A percentile compares a stretch with the other conserved stretches of the same genome.
Conservation (phyloP, 2,329 filamentous ascomycete species). For the Blastomyces parvus region DNA sequence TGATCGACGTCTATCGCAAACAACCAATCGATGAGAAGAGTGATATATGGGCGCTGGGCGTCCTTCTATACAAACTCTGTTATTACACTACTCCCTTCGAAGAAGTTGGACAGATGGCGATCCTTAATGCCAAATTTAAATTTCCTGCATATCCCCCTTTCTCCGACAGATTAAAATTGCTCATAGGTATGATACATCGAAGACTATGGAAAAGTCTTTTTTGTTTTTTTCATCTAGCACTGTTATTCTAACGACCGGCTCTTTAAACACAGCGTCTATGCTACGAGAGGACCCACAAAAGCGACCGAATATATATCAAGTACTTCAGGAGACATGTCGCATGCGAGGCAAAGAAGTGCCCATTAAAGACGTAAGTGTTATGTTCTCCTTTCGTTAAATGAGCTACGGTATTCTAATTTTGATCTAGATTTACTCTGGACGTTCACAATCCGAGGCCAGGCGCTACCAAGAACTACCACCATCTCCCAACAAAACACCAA, state of each 20-base stretch:
- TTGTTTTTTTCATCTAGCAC: slow-evolving; percentile 5
- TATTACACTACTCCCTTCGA: slow-evolving; percentile 99
- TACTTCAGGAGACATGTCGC: slow-evolving; percentile 71
- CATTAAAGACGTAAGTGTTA: slow-evolving; percentile 69
- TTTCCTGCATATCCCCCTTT: slow-evolving; percentile 83
- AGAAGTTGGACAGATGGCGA: slow-evolving; percentile 93
- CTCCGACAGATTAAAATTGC: slow-evolving; percentile 75
- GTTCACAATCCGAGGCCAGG: slow-evolving; percentile 55
- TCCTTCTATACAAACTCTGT: slow-evolving; percentile 93
- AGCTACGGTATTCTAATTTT: not conserved
- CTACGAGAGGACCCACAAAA: slow-evolving; percentile 68
- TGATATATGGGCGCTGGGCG: slow-evolving; percentile 94
- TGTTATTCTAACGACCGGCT: slow-evolving; percentile 8
- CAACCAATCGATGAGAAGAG: slow-evolving; percentile 97
- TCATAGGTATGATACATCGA: slow-evolving; percentile 59
- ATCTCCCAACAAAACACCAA: slow-evolving; percentile 47
- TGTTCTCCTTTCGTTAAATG: not conserved
- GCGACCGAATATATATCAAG: slow-evolving; percentile 89
- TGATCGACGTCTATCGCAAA: slow-evolving; percentile 96
- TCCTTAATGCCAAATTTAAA: slow-evolving; percentile 88
- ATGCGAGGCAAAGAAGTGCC: slow-evolving; percentile 84
- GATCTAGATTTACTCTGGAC: slow-evolving; percentile 57
- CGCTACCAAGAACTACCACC: slow-evolving; percentile 52
- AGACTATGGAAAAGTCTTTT: slow-evolving; percentile 9
- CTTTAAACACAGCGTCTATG: slow-evolving; percentile 60